These are phyloP conservation scores for Trametes maxima DNA, from an alignment of 768 basidiomycete genomes.

Conservation along the genomic window DNA sequence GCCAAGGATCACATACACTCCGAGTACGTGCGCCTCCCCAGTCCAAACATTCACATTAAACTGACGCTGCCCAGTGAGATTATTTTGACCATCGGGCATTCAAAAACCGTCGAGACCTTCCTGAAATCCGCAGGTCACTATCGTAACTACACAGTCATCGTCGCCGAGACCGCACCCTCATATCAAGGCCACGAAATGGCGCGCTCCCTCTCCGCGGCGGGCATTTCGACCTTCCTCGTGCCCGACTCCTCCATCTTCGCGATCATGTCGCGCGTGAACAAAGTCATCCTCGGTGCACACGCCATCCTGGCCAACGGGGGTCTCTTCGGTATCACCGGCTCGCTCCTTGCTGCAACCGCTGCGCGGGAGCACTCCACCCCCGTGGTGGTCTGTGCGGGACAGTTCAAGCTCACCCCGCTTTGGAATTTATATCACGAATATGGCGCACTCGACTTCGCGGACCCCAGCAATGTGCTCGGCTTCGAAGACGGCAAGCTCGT, in stretches of 20 bases:
- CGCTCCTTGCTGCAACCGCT: conserved; percentile 82
- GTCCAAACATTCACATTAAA: neutral
- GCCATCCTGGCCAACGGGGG: conserved; percentile 97
- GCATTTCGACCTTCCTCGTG: conserved; percentile 94
- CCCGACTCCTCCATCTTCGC: conserved; percentile 96
- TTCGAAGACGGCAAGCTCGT: conserved; percentile 80
- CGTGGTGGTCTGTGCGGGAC: conserved; percentile 91
- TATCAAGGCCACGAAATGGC: conserved; percentile 87
- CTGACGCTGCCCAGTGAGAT: conserved; percentile 68
- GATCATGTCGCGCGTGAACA: conserved; percentile 95
- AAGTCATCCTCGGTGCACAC: conserved; percentile 93
- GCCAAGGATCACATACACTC: conserved; percentile 97
- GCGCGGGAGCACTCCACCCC: conserved; percentile 90
- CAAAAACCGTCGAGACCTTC: conserved; percentile 91
- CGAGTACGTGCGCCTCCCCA: conserved; percentile 66
- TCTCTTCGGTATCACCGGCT: conserved; percentile 88
- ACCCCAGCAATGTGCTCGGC: conserved; percentile 64
- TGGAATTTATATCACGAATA: conserved; percentile 90
- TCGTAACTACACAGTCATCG: conserved; percentile 93
- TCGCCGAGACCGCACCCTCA: conserved; percentile 94
- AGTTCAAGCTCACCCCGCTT: conserved; percentile 92
- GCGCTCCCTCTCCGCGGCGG: conserved; percentile 70
- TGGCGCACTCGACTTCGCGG: conserved; percentile 79
- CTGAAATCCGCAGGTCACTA: conserved; percentile 88
- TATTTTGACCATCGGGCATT: conserved; percentile 92